Base-by-base conservation (phyloP, 352 stramenopile species). In the Phytophthora syringae region DNA sequence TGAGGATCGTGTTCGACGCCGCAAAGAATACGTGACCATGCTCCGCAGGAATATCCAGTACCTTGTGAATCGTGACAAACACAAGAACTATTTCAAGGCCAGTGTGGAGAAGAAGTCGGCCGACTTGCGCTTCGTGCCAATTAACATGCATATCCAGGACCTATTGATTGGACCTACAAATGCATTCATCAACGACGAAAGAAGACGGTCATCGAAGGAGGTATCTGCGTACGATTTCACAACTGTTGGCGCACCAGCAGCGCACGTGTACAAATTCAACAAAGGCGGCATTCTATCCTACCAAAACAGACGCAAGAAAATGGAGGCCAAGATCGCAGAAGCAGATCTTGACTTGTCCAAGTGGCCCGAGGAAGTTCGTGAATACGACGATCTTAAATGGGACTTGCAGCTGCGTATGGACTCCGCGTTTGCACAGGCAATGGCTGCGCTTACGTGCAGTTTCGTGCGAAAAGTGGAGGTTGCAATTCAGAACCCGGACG, bases 81-180 rank as follows among this genome's bases (percentile, higher is more conserved):
- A 96, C 79, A 94, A 94, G 51, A 80, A 88, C 49, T 94, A 95
- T 42, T 96, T 96, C 74, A 96, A 96, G 66, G 85, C 88, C 5
- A 95, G 86, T 52, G 84, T 94, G 15, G 88, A 94, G 60, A 96
- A 94, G 52, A 95, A 95, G 52, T 91, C 81, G 15, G 60, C 77
- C 0, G 86, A 93, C 20, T 63, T 96, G 60, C 86, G 86, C 1
- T 96, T 96, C 39, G 84, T 96, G 24, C 88, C 88, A 13, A 92
- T 95, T 55, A 96, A 96, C 39, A 74, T 96, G 67, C 88, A 96
- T 58, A 91, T 96, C 43, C 86, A 96, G 54, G 87, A 95, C 42
- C 60, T 94, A 37, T 67, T 95, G 0, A 92, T 96, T 47, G 88
- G 88, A 10, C 84, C 88, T 4, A 93, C 82, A 9, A 90, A 89